Conservation (phyloP, 805 yeast species). For the Candida hungchunana region DNA sequence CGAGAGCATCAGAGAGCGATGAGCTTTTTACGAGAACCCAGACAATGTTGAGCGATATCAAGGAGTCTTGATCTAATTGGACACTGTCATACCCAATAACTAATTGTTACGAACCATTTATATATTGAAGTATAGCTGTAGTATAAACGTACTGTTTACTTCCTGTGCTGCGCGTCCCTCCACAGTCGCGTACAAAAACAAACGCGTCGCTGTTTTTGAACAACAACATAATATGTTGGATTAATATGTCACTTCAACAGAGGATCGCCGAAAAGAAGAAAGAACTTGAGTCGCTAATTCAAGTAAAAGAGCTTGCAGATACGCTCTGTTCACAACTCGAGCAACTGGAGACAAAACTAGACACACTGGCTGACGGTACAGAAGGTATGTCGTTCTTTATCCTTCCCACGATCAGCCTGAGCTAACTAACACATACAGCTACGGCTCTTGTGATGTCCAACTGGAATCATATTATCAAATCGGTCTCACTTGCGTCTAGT, state of each 20-base stretch:
- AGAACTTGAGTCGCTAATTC: conserved; percentile 48
- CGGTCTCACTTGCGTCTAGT: conserved; percentile 54
- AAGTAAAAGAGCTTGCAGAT: conserved; percentile 43
- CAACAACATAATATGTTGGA: neutral
- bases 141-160: too few relatives aligned
- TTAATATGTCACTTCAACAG: conserved; percentile 27
- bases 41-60: conserved; percentile 25
- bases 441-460: conserved; percentile 55
- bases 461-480: conserved; percentile 60
- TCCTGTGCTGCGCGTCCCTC: too few relatives aligned
- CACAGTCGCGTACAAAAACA: too few relatives aligned
- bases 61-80: conserved; percentile 7
- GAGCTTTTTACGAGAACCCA: conserved; percentile 25
- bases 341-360: conserved; percentile 43
- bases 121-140: too few relatives aligned
- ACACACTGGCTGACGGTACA: conserved; percentile 47
- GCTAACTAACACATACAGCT: conserved; percentile 28
- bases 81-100: too few relatives aligned
- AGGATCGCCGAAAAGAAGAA: conserved; percentile 39
- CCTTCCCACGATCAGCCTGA: too few relatives aligned
- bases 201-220: conserved; percentile 11
- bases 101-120: too few relatives aligned
- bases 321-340: conserved; percentile 44
- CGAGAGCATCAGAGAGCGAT: conserved; percentile 12
- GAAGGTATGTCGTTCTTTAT: conserved; percentile 29